Evolutionary conservation across 1,284 basidiomycete genomes (phyloP).

Genomic region (Ustilago sp.): DNA sequence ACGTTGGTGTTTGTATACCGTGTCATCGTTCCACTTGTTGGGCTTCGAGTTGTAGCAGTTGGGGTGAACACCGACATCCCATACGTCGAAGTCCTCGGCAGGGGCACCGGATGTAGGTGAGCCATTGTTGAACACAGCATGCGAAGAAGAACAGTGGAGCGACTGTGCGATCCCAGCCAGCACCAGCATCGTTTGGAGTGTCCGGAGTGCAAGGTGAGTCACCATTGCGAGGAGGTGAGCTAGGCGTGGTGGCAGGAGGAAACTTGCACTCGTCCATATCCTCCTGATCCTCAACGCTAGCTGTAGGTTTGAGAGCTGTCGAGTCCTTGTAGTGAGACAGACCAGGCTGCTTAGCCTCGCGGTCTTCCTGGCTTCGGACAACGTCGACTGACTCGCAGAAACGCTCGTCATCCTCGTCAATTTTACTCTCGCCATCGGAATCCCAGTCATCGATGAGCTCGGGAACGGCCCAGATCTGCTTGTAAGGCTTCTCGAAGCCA

Average conservation of each 20-base stretch:
- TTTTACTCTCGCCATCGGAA: constrained; percentile 44
- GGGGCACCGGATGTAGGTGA: constrained; percentile 40
- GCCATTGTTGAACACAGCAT: constrained; percentile 53
- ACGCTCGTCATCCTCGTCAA: constrained; percentile 50
- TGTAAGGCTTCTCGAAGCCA: constrained; percentile 48
- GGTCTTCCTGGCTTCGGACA: constrained; percentile 40
- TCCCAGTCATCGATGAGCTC: constrained; percentile 53
- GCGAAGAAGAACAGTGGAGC: constrained; percentile 55
- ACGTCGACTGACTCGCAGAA: constrained; percentile 52
- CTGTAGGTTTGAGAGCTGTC: constrained; percentile 26
- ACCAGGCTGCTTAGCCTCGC: constrained; percentile 31
- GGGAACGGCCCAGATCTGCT: constrained; percentile 52
- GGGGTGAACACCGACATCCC: constrained; percentile 59
- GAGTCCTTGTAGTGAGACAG: constrained; percentile 37
- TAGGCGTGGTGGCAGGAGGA: neutral
- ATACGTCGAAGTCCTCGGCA: constrained; percentile 35
- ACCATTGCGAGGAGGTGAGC: constrained; percentile 17
- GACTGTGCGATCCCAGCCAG: constrained; percentile 20
- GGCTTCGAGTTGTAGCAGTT: constrained; percentile 51
- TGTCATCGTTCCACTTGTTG: constrained; percentile 39
- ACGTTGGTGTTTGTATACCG: constrained; percentile 41
- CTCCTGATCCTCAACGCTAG: constrained; percentile 14
- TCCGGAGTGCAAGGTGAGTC: neutral
- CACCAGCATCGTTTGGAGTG: neutral
- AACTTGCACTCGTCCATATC: constrained; percentile 13